Conservation (phyloP, 2,329 filamentous ascomycete species). For the Colletotrichum cereale region DNA sequence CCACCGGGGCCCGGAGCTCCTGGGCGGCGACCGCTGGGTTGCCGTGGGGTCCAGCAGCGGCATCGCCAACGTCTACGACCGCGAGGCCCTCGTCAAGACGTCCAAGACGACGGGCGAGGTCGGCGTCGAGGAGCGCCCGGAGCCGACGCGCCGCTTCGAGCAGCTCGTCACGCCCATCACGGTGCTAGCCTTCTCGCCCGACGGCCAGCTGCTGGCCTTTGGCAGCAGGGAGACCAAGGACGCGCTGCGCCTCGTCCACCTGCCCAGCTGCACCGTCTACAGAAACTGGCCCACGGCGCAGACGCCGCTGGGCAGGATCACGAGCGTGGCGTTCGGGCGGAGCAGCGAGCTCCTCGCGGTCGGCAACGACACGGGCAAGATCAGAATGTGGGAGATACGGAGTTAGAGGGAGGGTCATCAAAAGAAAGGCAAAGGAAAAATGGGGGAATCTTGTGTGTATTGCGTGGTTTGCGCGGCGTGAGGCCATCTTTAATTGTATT, state of each 20-base stretch:
- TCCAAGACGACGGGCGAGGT: conserved; percentile 52
- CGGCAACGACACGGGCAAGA: conserved; percentile 89
- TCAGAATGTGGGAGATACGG: conserved; percentile 91
- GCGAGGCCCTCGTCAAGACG: conserved; percentile 68
- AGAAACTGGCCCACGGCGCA: conserved; percentile 95
- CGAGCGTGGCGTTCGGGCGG: conserved; percentile 76
- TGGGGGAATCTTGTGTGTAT: conserved; percentile 12
- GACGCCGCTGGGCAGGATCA: conserved; percentile 88
- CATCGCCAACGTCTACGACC: conserved; percentile 94
- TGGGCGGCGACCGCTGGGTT: conserved; percentile 90
- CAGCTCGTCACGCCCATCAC: conserved; percentile 90
- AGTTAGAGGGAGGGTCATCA: conserved; percentile 58
- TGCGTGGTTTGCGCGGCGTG: conserved; percentile 14
- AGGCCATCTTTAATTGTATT: conserved; percentile 13
- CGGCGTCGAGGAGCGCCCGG: conserved; percentile 74
- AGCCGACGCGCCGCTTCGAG: conserved; percentile 80
- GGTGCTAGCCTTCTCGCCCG: conserved; percentile 83
- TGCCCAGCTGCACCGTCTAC: conserved; percentile 94
- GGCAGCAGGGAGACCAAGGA: conserved; percentile 90
- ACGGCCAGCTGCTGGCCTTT: conserved; percentile 91
- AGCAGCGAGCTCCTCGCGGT: conserved; percentile 81
- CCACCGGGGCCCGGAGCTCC: conserved; percentile 66
- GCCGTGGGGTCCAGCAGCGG: conserved; percentile 88
- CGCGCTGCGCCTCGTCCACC: conserved; percentile 86
- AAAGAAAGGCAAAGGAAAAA: not conserved